These are phyloP conservation scores for Wickerhamiella dianesei DNA, from an alignment of 805 yeast species.

Conservation along the genomic window DNA sequence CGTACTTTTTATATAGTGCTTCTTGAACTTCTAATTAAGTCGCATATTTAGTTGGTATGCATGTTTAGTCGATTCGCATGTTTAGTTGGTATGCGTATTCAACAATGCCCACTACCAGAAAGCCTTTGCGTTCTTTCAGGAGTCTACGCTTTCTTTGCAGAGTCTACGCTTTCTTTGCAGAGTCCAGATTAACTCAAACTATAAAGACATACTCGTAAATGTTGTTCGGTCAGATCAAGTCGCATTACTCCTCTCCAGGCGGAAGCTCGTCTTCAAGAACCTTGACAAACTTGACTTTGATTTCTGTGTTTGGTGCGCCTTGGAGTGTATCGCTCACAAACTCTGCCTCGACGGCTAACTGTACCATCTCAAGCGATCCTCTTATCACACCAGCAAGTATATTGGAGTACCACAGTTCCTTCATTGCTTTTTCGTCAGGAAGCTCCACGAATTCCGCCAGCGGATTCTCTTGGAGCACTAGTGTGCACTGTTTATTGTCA, in stretches of 20 bases:
- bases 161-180: too few species aligned
- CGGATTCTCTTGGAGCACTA: slow-evolving; percentile 74
- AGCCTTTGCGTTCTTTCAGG: too few species aligned
- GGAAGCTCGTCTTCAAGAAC: slow-evolving; percentile 89
- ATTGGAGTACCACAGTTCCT: slow-evolving; percentile 86
- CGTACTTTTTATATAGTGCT: too few species aligned
- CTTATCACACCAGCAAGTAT: slow-evolving; percentile 77
- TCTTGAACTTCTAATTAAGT: too few species aligned
- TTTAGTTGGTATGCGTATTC: too few species aligned
- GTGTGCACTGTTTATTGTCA: slow-evolving; percentile 61
- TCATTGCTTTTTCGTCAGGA: slow-evolving; percentile 59
- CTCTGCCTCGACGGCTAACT: slow-evolving; percentile 70
- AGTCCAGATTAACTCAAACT: too few species aligned
- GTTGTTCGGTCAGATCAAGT: too few species aligned
- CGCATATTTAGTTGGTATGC: too few species aligned
- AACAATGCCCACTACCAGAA: too few species aligned
- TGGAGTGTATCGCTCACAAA: slow-evolving; percentile 70
- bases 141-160: too few species aligned
- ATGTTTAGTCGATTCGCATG: too few species aligned
- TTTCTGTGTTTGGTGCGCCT: slow-evolving; percentile 73
- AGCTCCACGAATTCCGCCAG: slow-evolving; percentile 89
- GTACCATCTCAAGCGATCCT: slow-evolving; percentile 93
- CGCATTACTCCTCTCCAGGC: slow-evolving; percentile 85
- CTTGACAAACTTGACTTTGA: slow-evolving; percentile 55
- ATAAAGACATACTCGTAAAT: too few species aligned